Base-by-base conservation (phyloP, 2,329 filamentous ascomycete genomes). In the Trichoderma oligosporum region DNA sequence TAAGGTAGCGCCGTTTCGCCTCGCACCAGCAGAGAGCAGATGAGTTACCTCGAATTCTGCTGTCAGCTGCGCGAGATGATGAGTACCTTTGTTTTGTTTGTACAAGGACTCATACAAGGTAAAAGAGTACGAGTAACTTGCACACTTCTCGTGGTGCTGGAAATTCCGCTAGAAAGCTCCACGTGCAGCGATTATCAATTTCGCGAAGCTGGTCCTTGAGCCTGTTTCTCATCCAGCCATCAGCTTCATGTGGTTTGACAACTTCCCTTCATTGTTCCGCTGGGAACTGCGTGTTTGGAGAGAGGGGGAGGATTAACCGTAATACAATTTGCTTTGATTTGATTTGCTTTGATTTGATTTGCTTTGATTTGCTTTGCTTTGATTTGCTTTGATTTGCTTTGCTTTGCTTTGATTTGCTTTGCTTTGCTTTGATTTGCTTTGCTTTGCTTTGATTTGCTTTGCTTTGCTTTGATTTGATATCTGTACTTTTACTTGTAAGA, bases 181-280 rank as follows among this genome's bases (percentile, higher is more conserved):
- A 56, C 62, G 35, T 35, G 51, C 51, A 20, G 51, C 41, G 16
- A 27, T 46, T 22, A 59, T 62, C 66, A 68, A 67, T 68, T 64
- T 68, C 61, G 31, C 46, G 12, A 48, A 48, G 45, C 45, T 65
- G 64, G 25, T 16, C 54, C 38, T 44, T 45, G 38, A 39, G 45
- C 25, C 45, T 33, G 51, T 49, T n/a, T n/a, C n/a, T n/a, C n/a
- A n/a, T n/a, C n/a, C n/a, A 46, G 36, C 45, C 44, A 7, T 41
- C 25, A 20, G 11, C 35, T 48, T 22, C 31, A 7, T 12, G 16
- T 18, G 25, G 18, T 48, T 36, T n/a, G 25, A 46, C 29, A 35
- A 18, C 29, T 35, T 12, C 16, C 14, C 20, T 33, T 48, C 44
- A 16, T 25, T 27, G 25, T 25, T 27, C 44, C 44, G 29, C 24